These are phyloP conservation scores for Miscanthus lutarioriparius DNA, from an alignment of 176 grass and related monocot species.

Conservation along the genomic window DNA sequence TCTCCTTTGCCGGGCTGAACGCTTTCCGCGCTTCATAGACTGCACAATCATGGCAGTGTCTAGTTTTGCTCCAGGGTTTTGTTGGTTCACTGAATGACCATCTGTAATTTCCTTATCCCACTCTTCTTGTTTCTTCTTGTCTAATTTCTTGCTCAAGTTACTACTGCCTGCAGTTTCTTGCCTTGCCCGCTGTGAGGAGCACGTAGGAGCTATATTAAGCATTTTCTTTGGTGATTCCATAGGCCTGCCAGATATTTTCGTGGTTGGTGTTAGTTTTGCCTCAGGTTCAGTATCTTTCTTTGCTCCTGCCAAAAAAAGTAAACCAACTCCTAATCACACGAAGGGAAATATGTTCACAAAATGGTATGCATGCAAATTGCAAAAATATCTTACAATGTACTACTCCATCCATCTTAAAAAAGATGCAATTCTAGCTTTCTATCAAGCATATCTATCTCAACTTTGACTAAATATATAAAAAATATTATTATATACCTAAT, in stretches of 20 bases:
- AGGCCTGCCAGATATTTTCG: neutral
- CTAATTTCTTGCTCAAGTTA: neutral
- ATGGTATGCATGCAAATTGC: neutral
- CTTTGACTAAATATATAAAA: too few species aligned
- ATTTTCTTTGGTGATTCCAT: neutral
- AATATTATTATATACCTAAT: too few species aligned
- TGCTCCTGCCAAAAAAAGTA: conserved; percentile 5
- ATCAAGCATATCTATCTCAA: too few species aligned
- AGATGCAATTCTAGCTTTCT: too few species aligned
- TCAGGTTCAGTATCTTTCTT: neutral
- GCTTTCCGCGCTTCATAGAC: conserved; percentile 15
- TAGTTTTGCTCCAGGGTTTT: neutral
- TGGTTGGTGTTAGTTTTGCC: neutral
- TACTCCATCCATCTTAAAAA: too few species aligned
- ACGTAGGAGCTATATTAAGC: neutral
- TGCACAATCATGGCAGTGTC: neutral
- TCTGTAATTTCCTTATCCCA: neutral
- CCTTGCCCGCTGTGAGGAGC: neutral
- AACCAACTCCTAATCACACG: neutral
- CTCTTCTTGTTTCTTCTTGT: neutral
- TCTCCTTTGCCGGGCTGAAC: neutral
- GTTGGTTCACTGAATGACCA: neutral
- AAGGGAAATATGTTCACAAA: neutral
- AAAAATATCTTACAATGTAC: neutral
- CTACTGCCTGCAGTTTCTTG: neutral